phyloP scores from a whole-genome alignment of 306 rosid species.

The Erythrophleum fordii region DNA sequence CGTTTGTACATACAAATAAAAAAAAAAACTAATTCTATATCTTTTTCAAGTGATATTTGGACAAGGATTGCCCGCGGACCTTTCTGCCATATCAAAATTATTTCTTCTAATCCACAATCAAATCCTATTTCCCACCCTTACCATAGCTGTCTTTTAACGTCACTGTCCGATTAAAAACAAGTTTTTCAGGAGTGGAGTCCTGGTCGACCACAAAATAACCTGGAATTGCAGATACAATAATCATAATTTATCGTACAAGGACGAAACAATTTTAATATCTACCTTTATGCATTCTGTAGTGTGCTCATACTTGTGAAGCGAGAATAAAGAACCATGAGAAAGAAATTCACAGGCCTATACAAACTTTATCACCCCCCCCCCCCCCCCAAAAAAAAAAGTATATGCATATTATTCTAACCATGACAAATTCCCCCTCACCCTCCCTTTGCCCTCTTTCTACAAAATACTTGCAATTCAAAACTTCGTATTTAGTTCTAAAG shows the following conservation, averaged over 20 bases:
- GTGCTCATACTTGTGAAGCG: not conserved
- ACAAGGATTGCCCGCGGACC: conserved; percentile 22
- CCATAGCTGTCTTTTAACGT: conserved; percentile 75
- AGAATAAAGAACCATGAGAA: not conserved
- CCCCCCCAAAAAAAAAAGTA: no score
- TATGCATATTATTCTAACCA: not conserved
- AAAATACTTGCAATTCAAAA: not conserved
- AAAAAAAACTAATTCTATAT: not conserved
- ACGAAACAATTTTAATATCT: not conserved
- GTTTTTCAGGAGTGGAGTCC: conserved; percentile 82
- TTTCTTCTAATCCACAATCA: conserved; percentile 6
- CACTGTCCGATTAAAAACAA: conserved; percentile 87
- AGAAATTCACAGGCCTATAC: not conserved
- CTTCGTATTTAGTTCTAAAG: not conserved
- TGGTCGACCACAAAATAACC: conserved; percentile 91
- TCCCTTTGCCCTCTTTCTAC: not conserved
- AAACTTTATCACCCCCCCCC: not conserved
- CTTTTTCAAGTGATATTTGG: conserved; percentile 1
- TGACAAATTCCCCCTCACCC: not conserved
- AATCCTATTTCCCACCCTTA: conserved; percentile 72
- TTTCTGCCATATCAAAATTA: conserved; percentile 27
- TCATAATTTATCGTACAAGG: not conserved
- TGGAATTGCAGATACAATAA: conserved; percentile 45
- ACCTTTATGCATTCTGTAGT: not conserved
- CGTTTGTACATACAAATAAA: not conserved